These are phyloP conservation scores for Takashimella tepidaria DNA, from an alignment of 1,284 basidiomycete genomes.

Conservation along the genomic window DNA sequence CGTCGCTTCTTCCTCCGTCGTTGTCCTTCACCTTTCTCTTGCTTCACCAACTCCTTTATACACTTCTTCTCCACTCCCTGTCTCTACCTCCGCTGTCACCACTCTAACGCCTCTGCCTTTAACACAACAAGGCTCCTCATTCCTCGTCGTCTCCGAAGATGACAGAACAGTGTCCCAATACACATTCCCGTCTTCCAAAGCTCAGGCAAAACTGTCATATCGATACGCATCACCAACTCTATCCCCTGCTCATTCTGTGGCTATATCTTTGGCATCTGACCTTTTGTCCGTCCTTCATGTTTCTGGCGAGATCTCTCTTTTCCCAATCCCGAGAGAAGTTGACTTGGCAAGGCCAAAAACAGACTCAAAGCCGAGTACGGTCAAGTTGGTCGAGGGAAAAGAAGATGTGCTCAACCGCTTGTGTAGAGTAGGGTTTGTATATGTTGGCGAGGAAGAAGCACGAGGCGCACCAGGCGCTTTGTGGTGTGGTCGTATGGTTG, in stretches of 20 bases:
- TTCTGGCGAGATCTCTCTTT: constrained; percentile 63
- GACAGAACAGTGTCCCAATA: constrained; percentile 64
- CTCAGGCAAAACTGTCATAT: constrained; percentile 49
- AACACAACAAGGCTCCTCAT: constrained; percentile 42
- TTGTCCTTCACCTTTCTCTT: constrained; percentile 30
- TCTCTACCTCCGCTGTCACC: constrained; percentile 41
- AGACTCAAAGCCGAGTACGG: constrained; percentile 30
- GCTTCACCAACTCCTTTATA: constrained; percentile 25
- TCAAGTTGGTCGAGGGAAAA: constrained; percentile 43
- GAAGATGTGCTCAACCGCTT: constrained; percentile 32
- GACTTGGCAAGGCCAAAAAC: constrained; percentile 38
- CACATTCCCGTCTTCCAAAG: constrained; percentile 55
- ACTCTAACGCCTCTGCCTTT: constrained; percentile 35
- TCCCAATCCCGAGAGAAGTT: constrained; percentile 57
- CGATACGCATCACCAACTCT: constrained; percentile 57
- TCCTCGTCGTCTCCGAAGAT: constrained; percentile 66
- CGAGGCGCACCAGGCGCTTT: constrained; percentile 55
- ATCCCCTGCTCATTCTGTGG: constrained; percentile 59
- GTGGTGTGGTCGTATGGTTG: constrained; percentile 58
- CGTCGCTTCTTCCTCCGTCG: constrained; percentile 29
- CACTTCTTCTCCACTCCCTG: constrained; percentile 38
- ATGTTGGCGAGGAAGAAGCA: constrained; percentile 31
- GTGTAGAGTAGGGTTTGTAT: constrained; percentile 28
- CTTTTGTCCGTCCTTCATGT: constrained; percentile 59
- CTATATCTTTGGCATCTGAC: constrained; percentile 47